These are phyloP conservation scores for Agrostemma githago DNA, from an alignment of 148 eudicot species.

Conservation along the genomic window DNA sequence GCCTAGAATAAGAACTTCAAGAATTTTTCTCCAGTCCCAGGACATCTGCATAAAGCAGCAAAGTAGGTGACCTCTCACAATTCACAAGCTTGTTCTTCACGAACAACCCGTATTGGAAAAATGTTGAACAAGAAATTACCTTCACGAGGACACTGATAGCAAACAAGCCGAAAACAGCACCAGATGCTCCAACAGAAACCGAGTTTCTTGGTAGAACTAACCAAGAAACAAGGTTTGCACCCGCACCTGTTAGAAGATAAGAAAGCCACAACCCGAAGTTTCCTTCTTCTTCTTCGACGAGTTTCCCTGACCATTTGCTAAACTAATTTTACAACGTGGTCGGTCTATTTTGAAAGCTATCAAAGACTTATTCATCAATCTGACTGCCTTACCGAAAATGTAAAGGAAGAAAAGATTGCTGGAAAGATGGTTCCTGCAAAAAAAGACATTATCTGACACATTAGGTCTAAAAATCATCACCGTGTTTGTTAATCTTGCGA, in stretches of 20 bases:
- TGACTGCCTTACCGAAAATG: conserved; percentile 68
- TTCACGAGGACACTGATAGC: conserved; percentile 96
- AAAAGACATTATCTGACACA: conserved; percentile 13
- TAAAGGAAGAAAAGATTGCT: conserved; percentile 98
- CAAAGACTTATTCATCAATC: background rate
- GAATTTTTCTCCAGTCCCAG: conserved; percentile 98
- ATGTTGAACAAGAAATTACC: conserved; percentile 32
- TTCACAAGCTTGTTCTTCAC: background rate
- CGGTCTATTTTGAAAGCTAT: background rate
- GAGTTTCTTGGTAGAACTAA: conserved; percentile 85
- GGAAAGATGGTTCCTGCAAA: conserved; percentile 89
- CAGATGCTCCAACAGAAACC: conserved; percentile 95
- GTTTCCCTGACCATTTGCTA: conserved; percentile 58
- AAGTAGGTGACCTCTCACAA: conserved; percentile 21
- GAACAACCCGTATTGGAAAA: background rate
- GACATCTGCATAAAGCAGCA: conserved; percentile 63
- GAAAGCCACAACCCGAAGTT: conserved; percentile 89
- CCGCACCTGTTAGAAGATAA: conserved; percentile 87
- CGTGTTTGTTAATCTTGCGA: background rate
- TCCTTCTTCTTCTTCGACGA: conserved; percentile 98
- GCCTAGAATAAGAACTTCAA: conserved; percentile 95
- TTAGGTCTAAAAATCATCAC: background rate
- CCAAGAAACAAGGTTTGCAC: conserved; percentile 97
- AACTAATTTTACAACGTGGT: background rate
- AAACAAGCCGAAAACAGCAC: conserved; percentile 95